Base-by-base conservation (phyloP, 1,284 basidiomycete species). In the Agroathelia rolfsii region DNA sequence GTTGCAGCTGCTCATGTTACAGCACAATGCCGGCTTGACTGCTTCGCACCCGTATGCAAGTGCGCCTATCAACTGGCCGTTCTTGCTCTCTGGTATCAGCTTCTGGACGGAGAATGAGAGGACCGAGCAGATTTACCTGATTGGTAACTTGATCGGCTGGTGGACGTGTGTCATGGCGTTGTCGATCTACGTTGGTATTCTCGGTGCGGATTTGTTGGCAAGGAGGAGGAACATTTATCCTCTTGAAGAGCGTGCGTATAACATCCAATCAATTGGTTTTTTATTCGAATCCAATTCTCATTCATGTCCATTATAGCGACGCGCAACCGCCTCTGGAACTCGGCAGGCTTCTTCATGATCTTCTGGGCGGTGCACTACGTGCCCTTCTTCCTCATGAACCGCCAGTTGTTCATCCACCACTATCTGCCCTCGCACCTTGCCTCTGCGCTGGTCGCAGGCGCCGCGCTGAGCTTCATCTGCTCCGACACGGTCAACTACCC, bases 301-400 rank as follows among this genome's bases (percentile, higher is more conserved):
- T 34, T 39, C 13, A 3, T 26, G 37, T 38, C 37, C 18, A n/a
- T 32, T 33, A 30, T 46, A 86, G 89, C 81, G 37, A 76, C 92
- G 18, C 86, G 92, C 33, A 89, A 92, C 51, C 77, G 95, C 27
- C 65, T 97, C 17, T 86, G 92, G 76, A 93, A 96, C 56, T 90
- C 90, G 34, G 77, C 85, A 14, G 90, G 94, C 21, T 96, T 97
- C 68, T 97, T 98, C 72, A 59, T 92, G 32, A 62, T 90, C 23
- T 76, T 94, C 7, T 99, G 95, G 95, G 80, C 75, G 5, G 87
- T 85, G 41, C 95, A 99, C 59, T 99, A 96, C 63, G 64, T 88
- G 51, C 95, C 95, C 8, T 99, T 98, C 73, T 98, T 87, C 78
- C 69, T 96, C 21, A 96, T 99, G 90, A 83, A 73, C 50, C 86